phyloP scores from a whole-genome alignment of 176 grass and related monocot species.

The Typha latifolia region DNA sequence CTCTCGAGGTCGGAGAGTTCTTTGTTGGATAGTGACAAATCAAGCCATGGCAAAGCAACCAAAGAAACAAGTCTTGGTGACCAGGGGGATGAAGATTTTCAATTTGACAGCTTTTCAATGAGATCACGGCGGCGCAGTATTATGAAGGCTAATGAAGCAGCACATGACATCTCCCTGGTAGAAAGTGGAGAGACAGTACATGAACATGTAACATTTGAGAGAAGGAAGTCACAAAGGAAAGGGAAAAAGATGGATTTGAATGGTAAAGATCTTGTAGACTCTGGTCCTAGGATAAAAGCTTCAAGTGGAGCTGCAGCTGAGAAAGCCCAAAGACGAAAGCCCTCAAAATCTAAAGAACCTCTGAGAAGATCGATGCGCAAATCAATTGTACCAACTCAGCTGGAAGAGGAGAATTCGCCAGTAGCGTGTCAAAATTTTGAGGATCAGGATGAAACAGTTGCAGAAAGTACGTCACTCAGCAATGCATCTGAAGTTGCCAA shows the following conservation, averaged over 20 bases:
- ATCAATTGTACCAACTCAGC: constrained; percentile 7
- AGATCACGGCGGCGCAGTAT: too few species aligned
- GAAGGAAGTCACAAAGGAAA: background rate
- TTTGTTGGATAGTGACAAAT: background rate
- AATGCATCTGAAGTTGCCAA: constrained; percentile 9
- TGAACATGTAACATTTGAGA: background rate
- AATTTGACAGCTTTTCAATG: too few species aligned
- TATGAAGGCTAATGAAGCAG: background rate
- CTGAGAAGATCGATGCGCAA: constrained; percentile 9
- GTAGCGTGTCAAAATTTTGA: background rate
- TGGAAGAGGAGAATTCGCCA: constrained; percentile 8
- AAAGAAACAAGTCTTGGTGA: too few species aligned
- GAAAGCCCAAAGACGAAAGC: background rate
- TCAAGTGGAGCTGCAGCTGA: background rate
- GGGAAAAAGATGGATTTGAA: background rate
- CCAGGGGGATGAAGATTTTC: too few species aligned
- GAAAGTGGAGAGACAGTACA: too few species aligned
- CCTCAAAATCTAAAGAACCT: background rate
- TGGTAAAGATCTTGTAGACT: background rate
- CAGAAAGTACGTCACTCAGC: background rate
- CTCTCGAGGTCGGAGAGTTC: background rate
- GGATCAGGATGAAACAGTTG: constrained; percentile 3
- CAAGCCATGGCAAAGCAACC: background rate
- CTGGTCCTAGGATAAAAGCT: constrained; percentile 1
- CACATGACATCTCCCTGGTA: too few species aligned